phyloP scores from a whole-genome alignment of 306 rosid species.

The Phaseolus lunatus region DNA sequence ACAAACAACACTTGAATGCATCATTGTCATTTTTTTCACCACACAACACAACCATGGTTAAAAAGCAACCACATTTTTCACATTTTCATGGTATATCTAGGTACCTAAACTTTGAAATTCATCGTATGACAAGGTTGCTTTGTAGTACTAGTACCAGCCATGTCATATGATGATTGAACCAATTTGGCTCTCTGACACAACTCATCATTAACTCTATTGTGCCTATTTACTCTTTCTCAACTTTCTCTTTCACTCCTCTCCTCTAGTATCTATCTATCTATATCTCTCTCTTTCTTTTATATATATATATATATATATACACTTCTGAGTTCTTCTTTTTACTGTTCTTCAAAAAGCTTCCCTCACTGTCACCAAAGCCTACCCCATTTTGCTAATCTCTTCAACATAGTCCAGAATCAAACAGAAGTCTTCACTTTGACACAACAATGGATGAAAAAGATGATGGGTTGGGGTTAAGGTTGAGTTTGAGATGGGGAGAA shows the following conservation, averaged over 20 bases:
- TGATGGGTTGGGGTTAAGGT: constrained; percentile 57
- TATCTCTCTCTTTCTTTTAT: constrained; percentile 46
- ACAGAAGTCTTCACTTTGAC: neutral
- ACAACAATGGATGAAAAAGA: constrained; percentile 64
- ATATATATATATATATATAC: constrained; percentile 50
- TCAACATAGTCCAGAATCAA: neutral
- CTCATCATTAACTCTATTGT: constrained; percentile 73
- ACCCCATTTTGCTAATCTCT: constrained; percentile 31
- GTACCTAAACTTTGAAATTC: constrained; percentile 31
- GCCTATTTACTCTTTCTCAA: constrained; percentile 29
- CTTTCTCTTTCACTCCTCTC: constrained; percentile 1
- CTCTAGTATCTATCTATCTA: neutral
- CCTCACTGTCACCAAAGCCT: neutral
- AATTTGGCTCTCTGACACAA: constrained; percentile 62
- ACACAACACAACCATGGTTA: constrained; percentile 35
- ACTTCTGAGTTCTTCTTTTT: constrained; percentile 45
- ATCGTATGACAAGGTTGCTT: constrained; percentile 9
- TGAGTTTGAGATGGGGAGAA: constrained; percentile 62
- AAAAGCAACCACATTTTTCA: constrained; percentile 27
- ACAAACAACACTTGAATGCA: neutral
- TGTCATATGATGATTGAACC: constrained; percentile 66
- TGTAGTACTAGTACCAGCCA: constrained; percentile 18
- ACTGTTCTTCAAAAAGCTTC: constrained; percentile 58
- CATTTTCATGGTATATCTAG: neutral
- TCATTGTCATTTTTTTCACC: neutral